Evolutionary conservation across 2,329 filamentous ascomycete genomes (phyloP).

Genomic region (Stromatinia cepivora): DNA sequence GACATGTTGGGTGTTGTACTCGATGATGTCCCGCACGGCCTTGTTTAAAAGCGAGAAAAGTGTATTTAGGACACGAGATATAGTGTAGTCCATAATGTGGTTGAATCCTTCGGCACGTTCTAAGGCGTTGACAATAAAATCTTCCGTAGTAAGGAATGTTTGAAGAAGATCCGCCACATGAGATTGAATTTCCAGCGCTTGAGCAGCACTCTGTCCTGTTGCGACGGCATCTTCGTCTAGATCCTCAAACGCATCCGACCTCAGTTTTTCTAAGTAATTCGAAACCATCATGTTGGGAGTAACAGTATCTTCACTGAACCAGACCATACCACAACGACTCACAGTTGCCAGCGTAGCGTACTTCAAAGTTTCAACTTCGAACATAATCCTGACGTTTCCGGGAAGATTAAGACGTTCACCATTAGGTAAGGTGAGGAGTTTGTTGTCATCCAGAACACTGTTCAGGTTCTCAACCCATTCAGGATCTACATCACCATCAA

Average conservation of each 20-base stretch:
- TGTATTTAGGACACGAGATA: constrained; percentile 85
- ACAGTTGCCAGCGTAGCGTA: constrained; percentile 99
- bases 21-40: constrained; percentile 83
- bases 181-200: constrained; percentile 75
- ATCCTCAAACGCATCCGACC: constrained; percentile 85
- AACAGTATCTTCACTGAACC: constrained; percentile 98
- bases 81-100: constrained; percentile 98
- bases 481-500: constrained; percentile 97
- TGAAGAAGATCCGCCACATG: constrained; percentile 79
- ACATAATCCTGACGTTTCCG: constrained; percentile 97
- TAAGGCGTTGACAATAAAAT: constrained; percentile 78
- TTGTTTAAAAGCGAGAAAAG: constrained; percentile 96
- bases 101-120: constrained; percentile 74
- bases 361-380: constrained; percentile 96
- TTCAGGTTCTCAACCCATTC: constrained; percentile 99
- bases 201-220: constrained; percentile 72
- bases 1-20: constrained; percentile 91
- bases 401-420: constrained; percentile 96
- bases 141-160: constrained; percentile 71
- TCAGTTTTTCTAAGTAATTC: constrained; percentile 84
- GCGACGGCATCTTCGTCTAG: constrained; percentile 87
- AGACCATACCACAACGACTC: constrained; percentile 99
- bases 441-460: constrained; percentile 99
- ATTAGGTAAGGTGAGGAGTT: constrained; percentile 92
- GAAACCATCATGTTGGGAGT: constrained; percentile 88